These are phyloP conservation scores for Mycena sp. DNA, from an alignment of 1,284 basidiomycete genomes.

Conservation along the genomic window DNA sequence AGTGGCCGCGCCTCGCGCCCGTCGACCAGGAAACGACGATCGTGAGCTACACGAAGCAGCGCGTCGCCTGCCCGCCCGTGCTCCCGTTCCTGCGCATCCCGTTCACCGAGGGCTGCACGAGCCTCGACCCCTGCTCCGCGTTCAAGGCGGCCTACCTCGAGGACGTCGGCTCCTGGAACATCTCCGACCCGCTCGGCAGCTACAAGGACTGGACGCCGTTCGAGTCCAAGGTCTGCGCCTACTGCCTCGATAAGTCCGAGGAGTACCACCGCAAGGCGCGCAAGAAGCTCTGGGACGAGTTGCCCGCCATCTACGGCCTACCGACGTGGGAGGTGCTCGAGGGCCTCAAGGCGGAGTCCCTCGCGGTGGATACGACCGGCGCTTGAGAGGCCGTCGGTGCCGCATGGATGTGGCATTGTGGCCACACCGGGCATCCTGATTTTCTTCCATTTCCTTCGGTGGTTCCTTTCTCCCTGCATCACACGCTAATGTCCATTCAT, in stretches of 20 bases:
- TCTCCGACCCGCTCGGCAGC: constrained; percentile 23
- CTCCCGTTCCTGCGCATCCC: constrained; percentile 29
- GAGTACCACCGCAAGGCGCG: constrained; percentile 1
- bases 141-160: constrained; percentile 16
- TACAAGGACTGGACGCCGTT: constrained; percentile 23
- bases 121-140: constrained; percentile 14
- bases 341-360: background rate
- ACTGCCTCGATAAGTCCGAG: background rate
- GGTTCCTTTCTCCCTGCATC: too few species aligned
- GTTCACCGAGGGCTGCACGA: constrained; percentile 26
- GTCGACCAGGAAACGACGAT: constrained; percentile 18
- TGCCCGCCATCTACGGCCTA: background rate
- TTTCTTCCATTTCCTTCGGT: too few species aligned
- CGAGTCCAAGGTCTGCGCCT: constrained; percentile 13
- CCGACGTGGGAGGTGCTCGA: background rate
- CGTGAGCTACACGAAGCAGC: constrained; percentile 21
- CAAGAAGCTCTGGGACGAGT: background rate
- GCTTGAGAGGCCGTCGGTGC: too few species aligned
- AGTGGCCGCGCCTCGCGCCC: constrained; percentile 8
- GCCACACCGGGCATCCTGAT: too few species aligned
- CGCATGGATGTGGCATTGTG: too few species aligned
- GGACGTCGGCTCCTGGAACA: constrained; percentile 25
- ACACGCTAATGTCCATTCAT: too few species aligned
- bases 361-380: too few species aligned
- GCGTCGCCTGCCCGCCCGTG: constrained; percentile 21